Percentiles rank a stretch among this genome's conserved stretches.
These are phyloP conservation scores for Uronychia setigera DNA, from an alignment of 73 alveolate genomes.

Conservation along the genomic window DNA sequence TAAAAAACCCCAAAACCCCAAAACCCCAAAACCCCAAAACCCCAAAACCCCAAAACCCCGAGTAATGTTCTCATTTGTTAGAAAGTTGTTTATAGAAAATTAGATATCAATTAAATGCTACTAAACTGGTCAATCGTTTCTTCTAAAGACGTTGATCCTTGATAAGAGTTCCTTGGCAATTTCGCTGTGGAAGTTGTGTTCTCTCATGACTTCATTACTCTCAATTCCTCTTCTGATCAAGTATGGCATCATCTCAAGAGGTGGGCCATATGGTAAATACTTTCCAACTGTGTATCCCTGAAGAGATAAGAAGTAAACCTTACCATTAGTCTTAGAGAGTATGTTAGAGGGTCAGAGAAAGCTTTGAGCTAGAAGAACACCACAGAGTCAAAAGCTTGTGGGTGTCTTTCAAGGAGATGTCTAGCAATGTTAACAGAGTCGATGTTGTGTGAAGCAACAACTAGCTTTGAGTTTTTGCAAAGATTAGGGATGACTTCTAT, in stretches of 20 bases:
- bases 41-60: too few species aligned
- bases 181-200: constrained; percentile 51
- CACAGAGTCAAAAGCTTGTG: too few species aligned
- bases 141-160: too few species aligned
- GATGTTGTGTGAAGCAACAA: constrained; percentile 73
- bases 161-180: too few species aligned
- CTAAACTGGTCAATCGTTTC: too few species aligned
- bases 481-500: constrained; percentile 7
- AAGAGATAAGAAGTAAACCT: too few species aligned
- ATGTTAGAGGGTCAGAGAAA: constrained; percentile 64
- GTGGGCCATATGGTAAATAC: constrained; percentile 83
- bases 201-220: constrained; percentile 64
- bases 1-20: too few species aligned
- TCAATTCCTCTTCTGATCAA: constrained; percentile 77
- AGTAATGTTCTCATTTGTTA: too few species aligned
- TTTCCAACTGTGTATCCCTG: constrained; percentile 54
- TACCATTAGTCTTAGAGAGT: too few species aligned
- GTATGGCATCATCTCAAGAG: constrained; percentile 72
- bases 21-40: too few species aligned
- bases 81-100: too few species aligned
- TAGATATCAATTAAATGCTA: too few species aligned
- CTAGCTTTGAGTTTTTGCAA: constrained; percentile 18
- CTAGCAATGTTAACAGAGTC: constrained; percentile 53
- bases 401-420: constrained; percentile 10
- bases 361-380: constrained; percentile 75